Percentiles rank a stretch among this genome's conserved stretches.
phyloP scores from a whole-genome alignment of 192 early-diverging fungal genomes.

The Funneliformis mosseae region DNA sequence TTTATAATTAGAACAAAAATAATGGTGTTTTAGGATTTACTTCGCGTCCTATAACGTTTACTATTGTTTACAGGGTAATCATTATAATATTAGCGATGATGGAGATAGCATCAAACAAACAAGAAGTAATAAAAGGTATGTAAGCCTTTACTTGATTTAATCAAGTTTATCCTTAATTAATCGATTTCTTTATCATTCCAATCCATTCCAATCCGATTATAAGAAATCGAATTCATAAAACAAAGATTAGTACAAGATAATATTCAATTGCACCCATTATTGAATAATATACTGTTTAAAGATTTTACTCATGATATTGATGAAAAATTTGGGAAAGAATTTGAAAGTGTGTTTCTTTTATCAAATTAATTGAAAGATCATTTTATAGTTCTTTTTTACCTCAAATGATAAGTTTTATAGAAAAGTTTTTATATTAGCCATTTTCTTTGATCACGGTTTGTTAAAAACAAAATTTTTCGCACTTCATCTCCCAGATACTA shows the following conservation, averaged over 20 bases:
- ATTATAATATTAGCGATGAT: neutral
- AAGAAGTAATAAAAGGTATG: neutral
- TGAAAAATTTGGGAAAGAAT: slow-evolving; percentile 13
- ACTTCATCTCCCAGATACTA: too few species aligned
- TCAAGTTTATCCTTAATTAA: neutral
- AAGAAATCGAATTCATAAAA: neutral
- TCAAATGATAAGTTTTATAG: too few species aligned
- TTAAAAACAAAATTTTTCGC: too few species aligned
- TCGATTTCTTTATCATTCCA: neutral
- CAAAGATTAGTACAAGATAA: neutral
- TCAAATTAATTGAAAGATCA: neutral
- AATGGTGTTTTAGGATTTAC: slow-evolving; percentile 16
- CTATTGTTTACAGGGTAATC: slow-evolving; percentile 11
- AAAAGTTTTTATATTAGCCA: too few species aligned
- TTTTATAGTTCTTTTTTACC: neutral
- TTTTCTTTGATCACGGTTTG: too few species aligned
- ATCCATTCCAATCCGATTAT: too few species aligned
- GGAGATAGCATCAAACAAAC: slow-evolving; percentile 3
- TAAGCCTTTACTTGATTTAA: neutral
- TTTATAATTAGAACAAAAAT: neutral
- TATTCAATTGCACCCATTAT: slow-evolving; percentile 22
- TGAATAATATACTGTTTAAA: slow-evolving; percentile 10
- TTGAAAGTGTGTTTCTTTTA: slow-evolving; percentile 12
- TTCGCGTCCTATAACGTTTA: neutral
- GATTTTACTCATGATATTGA: neutral